Evolutionary conservation across 495 filamentous ascomycete genomes (phyloP).

Genomic region (Apodospora peruviana): DNA sequence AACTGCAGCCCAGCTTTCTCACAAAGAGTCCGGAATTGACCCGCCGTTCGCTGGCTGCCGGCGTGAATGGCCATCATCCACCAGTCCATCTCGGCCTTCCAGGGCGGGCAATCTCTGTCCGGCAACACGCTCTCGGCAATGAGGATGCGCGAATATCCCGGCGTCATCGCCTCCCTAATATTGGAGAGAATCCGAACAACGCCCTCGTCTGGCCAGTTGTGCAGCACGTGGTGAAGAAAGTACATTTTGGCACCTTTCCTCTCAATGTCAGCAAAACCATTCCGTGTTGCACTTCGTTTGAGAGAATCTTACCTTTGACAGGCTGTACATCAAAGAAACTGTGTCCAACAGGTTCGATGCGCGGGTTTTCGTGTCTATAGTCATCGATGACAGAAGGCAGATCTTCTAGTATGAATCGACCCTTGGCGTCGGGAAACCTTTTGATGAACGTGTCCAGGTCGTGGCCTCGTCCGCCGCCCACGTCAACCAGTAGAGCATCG

Average conservation of each 20-base stretch:
- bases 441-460: slow-evolving; percentile 42
- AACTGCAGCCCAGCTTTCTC: no score
- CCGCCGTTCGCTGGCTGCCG: no score
- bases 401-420: slow-evolving; percentile 47
- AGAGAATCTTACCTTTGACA: slow-evolving; percentile 30
- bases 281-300: not conserved
- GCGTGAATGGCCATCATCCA: no score
- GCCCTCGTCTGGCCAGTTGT: slow-evolving; percentile 41
- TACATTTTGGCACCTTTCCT: slow-evolving; percentile 31
- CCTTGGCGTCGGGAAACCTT: slow-evolving; percentile 33
- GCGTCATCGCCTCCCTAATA: slow-evolving; percentile 34
- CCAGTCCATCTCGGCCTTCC: no score
- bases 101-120: no score
- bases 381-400: slow-evolving; percentile 27
- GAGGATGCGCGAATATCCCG: slow-evolving; percentile 40
- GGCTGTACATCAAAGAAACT: slow-evolving; percentile 36
- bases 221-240: slow-evolving; percentile 39
- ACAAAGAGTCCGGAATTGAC: no score
- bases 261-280: not conserved
- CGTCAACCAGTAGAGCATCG: slow-evolving; percentile 43
- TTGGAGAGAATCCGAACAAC: slow-evolving; percentile 30
- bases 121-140: slow-evolving; percentile 35
- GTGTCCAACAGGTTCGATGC: no score
- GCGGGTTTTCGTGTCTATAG: no score
- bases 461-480: slow-evolving; percentile 47